phyloP scores from a whole-genome alignment of 164 flowering plant species.

The Cinnamomum micranthum region DNA sequence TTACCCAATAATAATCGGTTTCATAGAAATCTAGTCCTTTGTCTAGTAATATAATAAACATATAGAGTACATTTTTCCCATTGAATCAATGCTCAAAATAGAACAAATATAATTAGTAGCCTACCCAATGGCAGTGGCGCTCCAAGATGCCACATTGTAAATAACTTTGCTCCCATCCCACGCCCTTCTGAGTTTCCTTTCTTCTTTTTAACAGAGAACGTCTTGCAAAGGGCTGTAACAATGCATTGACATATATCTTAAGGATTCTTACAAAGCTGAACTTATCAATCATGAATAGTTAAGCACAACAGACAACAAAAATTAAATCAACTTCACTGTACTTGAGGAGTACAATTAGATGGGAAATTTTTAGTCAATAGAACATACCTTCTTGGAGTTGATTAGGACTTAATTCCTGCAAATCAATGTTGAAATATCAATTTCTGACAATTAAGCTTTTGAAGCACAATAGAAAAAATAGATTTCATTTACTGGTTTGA shows the following conservation, averaged over 20 bases:
- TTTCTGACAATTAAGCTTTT: background rate
- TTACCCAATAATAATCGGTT: too few species aligned
- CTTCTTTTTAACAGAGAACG: slow-evolving; percentile 73
- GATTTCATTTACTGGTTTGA: too few species aligned
- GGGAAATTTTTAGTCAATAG: background rate
- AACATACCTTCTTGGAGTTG: slow-evolving; percentile 87
- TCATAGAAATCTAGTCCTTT: too few species aligned
- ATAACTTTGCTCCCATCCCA: slow-evolving; percentile 94
- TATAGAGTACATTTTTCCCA: background rate
- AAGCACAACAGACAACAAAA: background rate
- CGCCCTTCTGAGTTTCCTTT: slow-evolving; percentile 83
- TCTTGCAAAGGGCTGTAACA: slow-evolving; percentile 72
- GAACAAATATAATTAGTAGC: slow-evolving; percentile 7
- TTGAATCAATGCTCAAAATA: background rate
- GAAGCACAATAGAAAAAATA: too few species aligned
- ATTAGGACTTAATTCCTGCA: slow-evolving; percentile 82
- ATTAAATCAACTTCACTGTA: background rate
- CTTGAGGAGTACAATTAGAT: background rate
- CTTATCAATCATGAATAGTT: slow-evolving; percentile 1
- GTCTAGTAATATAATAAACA: background rate
- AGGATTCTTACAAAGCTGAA: background rate
- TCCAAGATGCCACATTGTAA: slow-evolving; percentile 96
- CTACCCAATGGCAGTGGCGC: slow-evolving; percentile 95
- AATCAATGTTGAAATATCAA: slow-evolving; percentile 8
- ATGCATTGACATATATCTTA: background rate